Base-by-base conservation (phyloP, 164 flowering plant genomes). In the Kalanchoe fedtschenkoi region DNA sequence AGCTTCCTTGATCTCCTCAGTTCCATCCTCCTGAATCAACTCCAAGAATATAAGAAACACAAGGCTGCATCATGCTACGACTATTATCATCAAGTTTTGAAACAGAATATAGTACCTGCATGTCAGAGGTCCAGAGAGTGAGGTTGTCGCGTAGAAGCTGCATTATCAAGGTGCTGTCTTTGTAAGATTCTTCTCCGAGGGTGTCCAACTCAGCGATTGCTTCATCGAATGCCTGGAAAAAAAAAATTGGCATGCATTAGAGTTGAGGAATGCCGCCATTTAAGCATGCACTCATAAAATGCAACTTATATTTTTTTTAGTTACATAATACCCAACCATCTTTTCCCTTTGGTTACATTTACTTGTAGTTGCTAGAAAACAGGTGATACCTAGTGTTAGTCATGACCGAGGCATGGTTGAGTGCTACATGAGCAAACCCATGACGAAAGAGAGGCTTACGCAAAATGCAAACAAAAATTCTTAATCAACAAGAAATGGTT, bases 81-180 rank as follows among this genome's bases (percentile, higher is more conserved):
- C 24, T 44, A 44, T 2, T 44, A 26, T 44, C n/a, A n/a, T 44
- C 9, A 19, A 44, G 10, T 19, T 16, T 44, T 44, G 8, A 16
- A 44, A 44, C 24, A 19, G 8, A 44, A 19, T 26, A 5, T 3
- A 4, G 7, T 44, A 44, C 51, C 51, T 44, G 78, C 64, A 78
- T 69, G 64, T 79, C 78, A 13, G 80, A 72, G 62, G 80, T 74
- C 83, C 83, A 79, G 16, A 78, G 61, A 4, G 79, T 70, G 63
- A 78, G 77, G 63, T 78, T 78, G 51, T 78, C 82, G 65, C 80
- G 68, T 7, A 76, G 80, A 66, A 78, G 82, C 68, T 74, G 78
- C 84, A 80, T 76, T 29, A 77, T 78, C 26, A 77, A 76, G 58
- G 80, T 80, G 74, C 80, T 80, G 60, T 81, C 85, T 64, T 81